Conservation (phyloP, 257 asterid genomes). For the Handroanthus guayacan region DNA sequence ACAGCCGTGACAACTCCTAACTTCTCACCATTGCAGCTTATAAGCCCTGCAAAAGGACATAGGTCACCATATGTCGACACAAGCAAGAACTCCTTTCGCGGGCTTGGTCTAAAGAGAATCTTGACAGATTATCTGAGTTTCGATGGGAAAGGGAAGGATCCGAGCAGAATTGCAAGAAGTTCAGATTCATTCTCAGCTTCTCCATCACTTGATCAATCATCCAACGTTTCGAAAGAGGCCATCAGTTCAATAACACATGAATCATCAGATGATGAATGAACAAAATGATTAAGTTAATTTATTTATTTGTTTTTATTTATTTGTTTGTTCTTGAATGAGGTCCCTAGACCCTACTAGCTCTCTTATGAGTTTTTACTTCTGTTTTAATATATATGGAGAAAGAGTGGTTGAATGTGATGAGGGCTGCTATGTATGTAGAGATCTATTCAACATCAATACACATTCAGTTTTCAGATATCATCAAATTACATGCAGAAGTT, state of each 20-base stretch:
- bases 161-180: slow-evolving; percentile 34
- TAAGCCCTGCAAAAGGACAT: slow-evolving; percentile 51
- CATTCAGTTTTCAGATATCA: no score
- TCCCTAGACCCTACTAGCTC: no score
- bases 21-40: slow-evolving; percentile 54
- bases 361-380: background rate
- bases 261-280: slow-evolving; percentile 43
- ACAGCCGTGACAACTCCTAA: slow-evolving; percentile 61
- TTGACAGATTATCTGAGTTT: slow-evolving; percentile 57
- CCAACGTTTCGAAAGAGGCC: slow-evolving; percentile 42
- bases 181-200: slow-evolving; percentile 52
- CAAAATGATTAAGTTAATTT: background rate
- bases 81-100: slow-evolving; percentile 49
- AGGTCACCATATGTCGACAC: slow-evolving; percentile 46
- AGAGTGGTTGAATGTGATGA: background rate
- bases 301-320: background rate
- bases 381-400: slow-evolving; percentile 14
- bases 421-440: background rate
- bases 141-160: slow-evolving; percentile 46
- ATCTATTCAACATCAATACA: no score
- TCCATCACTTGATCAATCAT: slow-evolving; percentile 45
- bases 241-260: slow-evolving; percentile 44
- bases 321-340: background rate
- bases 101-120: slow-evolving; percentile 61
- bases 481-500: no score